Conservation (phyloP, 1,139 yeast species). For the Spencermartinsiella ligniputridi region DNA sequence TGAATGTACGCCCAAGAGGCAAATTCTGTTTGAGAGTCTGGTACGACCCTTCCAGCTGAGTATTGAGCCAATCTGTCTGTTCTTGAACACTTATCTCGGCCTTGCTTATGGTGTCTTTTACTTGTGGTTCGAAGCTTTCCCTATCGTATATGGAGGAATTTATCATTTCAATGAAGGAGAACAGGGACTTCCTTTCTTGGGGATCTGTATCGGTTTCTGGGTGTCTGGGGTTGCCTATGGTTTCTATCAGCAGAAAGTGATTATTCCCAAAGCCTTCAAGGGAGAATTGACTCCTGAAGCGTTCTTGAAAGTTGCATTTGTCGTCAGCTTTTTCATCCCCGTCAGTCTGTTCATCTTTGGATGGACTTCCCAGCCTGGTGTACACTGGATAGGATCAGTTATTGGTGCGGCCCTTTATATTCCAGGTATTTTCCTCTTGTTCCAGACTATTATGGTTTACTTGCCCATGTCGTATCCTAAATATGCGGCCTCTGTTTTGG, state of each 20-base stretch:
- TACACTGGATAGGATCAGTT: conserved; percentile 79
- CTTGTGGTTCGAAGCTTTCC: conserved; percentile 58
- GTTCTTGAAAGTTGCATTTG: conserved; percentile 33
- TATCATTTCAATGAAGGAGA: conserved; percentile 41
- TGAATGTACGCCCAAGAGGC: too few relatives aligned
- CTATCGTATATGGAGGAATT: too few relatives aligned
- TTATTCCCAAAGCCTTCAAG: not conserved
- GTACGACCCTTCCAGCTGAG: too few relatives aligned
- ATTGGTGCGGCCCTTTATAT: conserved; percentile 75
- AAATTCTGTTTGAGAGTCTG: conserved; percentile 44
- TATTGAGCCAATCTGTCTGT: conserved; percentile 16
- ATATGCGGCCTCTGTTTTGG: conserved; percentile 53
- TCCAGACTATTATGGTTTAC: conserved; percentile 66
- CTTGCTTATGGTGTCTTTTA: conserved; percentile 50
- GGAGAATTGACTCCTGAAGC: conserved; percentile 38
- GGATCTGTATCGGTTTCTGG: conserved; percentile 42
- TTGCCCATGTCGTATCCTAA: conserved; percentile 74
- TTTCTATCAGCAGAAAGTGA: not conserved
- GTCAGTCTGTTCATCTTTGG: too few relatives aligned
- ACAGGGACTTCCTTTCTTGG: conserved; percentile 43
- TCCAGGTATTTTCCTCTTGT: conserved; percentile 63
- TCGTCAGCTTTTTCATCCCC: too few relatives aligned
- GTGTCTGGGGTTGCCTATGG: conserved; percentile 17
- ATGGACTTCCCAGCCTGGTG: conserved; percentile 55
- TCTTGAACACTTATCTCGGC: conserved; percentile 43